Base-by-base conservation (phyloP, 2,329 filamentous ascomycete genomes). In the Fusarium decemcellulare region DNA sequence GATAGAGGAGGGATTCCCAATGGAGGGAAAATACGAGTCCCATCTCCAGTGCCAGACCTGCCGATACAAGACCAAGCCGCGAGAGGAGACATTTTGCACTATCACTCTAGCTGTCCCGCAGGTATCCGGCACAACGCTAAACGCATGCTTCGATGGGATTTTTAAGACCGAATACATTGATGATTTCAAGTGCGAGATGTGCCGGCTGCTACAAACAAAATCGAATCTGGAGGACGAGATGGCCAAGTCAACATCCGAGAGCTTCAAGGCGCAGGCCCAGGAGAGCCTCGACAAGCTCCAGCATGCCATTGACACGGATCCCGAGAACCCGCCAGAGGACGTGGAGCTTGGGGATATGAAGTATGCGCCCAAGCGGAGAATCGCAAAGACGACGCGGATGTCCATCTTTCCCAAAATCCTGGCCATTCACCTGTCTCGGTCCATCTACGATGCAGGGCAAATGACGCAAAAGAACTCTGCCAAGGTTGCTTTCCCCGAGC, bases 91-190 rank as follows among this genome's bases (percentile, higher is more conserved):
- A 0, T 99, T 99, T 76, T 95, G 97, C 79, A 97, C 95, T 18
- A 82, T 99, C 68, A 98, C 95, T 2, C 84, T 99, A 56, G 94
- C 94, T 74, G 96, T 99, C 5, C 96, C 96, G 0, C 93, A 96
- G 77, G 88, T 91, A 66, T 90, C 87, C 53, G 92, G 93, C 3
- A 95, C 95, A 1, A 92, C 93, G 0, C 86, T 99, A 15, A 94
- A 92, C 76, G 86, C 90, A 9, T 99, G 96, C 79, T 96, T 99
- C 74, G 96, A 99, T 75, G 93, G 93, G 42, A 91, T 98, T 80
- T 91, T 99, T 72, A 97, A 97, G 81, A 94, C 93, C 1, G 96
- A 99, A 79, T 92, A 94, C 77, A 98, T 99, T 70, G 95, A 98
- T 68, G 96, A 97, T 78, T 99, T 97, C 84, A 95, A 93, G 72